Percentiles rank a stretch among this genome's conserved stretches.
Conservation (phyloP, 2,329 filamentous ascomycete species). For the Arthrobotrys musiformis region DNA sequence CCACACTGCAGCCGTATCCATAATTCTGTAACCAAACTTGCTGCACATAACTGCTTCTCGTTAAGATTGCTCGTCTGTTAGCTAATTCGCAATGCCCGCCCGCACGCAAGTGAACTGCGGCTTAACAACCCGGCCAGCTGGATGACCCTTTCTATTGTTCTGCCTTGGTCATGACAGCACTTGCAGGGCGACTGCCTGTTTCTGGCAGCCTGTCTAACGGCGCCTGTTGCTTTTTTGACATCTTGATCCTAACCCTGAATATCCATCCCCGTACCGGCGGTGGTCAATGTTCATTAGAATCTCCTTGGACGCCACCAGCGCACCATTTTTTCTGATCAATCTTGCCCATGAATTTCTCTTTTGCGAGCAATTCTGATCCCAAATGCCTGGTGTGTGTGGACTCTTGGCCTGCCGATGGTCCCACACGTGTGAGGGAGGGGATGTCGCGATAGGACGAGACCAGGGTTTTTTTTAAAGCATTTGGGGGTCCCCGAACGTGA, state of each 20-base stretch:
- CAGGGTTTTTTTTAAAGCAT: background rate
- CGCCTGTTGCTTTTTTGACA: constrained; percentile 38
- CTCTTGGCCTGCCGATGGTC: constrained; percentile 14
- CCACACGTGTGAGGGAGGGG: constrained; percentile 34
- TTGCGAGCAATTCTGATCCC: constrained; percentile 21
- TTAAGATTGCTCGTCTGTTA: background rate
- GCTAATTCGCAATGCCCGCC: background rate
- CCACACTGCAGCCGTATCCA: background rate
- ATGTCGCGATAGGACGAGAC: constrained; percentile 47
- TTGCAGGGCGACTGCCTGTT: constrained; percentile 29
- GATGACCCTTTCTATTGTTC: constrained; percentile 17
- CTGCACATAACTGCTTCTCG: constrained; percentile 1
- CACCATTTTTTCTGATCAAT: background rate
- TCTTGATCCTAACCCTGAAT: constrained; percentile 23
- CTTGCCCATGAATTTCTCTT: background rate
- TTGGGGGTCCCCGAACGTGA: constrained; percentile 23
- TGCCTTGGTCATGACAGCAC: constrained; percentile 31
- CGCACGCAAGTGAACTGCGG: constrained; percentile 17
- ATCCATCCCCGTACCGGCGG: background rate
- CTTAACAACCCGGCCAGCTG: constrained; percentile 15
- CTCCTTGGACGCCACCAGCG: constrained; percentile 13
- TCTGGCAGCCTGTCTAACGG: constrained; percentile 32
- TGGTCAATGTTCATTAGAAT: background rate
- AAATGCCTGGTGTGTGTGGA: constrained; percentile 16
- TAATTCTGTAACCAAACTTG: constrained; percentile 19